Base-by-base conservation (phyloP, 2,329 filamentous ascomycete genomes). In the Alternaria sp. region DNA sequence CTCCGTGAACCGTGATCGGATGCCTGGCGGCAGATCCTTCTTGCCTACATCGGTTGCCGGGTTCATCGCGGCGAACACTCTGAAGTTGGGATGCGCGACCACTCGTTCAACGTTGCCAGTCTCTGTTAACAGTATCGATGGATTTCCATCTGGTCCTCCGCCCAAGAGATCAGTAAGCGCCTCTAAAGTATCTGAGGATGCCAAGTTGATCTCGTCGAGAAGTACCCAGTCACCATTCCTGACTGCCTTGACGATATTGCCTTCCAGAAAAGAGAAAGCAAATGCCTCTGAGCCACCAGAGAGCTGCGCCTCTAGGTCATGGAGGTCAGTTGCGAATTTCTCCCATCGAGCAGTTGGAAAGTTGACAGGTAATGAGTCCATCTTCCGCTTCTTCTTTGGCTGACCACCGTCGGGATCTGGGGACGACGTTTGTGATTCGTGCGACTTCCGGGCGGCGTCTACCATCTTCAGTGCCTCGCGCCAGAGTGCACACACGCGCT, bases 41-140 rank as follows among this genome's bases (percentile, higher is more conserved):
- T 99, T 99, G 62, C 96, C 95, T 57, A 97, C 89, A 81, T 99
- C 95, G 3, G 95, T 99, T 5, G 95, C 95, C 30, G 95, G 95
- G 73, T 99, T 99, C 95, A 99, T 99, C 28, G 96, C 95, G 52
- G 92, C 96, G 74, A 99, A 99, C 14, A 99, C 91, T 39, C 95
- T 89, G 77, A 99, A 99, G 65, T 97, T 89, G 0, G 93, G 90
- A 77, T 99, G 94, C 0, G 94, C 95, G 62, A 89, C 86, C 36
- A 99, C 89, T 65, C 94, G 88, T 77, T 98, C 93, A 43, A 97
- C 92, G 68, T 95, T 93, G 38, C 95, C 95, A 39, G 93, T 95
- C 80, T 99, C 95, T 0, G 94, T 94, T 7, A 99, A 85, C 5
- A 99, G 81, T 46, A 99, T 89, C 0, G 92, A 97, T 1, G 94